Evolutionary conservation across 345 rosid species (phyloP), one percentile per base, ranked within the genome.

Genomic region (Corchorus olitorius): DNA sequence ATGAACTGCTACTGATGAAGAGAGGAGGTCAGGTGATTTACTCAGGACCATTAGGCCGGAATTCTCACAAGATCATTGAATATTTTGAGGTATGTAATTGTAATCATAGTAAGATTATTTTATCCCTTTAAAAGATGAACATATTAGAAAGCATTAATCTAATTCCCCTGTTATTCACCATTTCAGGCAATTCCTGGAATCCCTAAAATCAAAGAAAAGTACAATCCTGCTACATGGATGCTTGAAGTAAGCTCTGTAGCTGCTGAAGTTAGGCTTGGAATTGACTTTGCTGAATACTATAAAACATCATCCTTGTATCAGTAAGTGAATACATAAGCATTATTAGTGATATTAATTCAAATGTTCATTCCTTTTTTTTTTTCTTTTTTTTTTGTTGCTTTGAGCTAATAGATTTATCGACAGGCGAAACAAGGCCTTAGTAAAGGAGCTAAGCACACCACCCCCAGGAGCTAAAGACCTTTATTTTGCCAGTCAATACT

Each of bases 141-240:
- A 10, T 22, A 37, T 15, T 63, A 63, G 39, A 50, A 72, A 52
- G 46, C 46, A 5, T 53, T 55, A 2, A 73, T 67, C 66, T 27
- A 46, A 80, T 71, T 49, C 59, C 14, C 35, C 17, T 70, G 27
- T 62, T 49, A 22, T 17, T 58, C 48, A 34, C 72, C 43, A 62
- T 54, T 41, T n/a, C 82, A 89, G 95, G 83, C 81, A 1, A 86
- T 91, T 72, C 91, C 86, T 11, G 92, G 92, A 64, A 86, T 88
- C 14, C 87, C 90, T 2, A 85, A 80, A 70, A 93, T 91, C 22
- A 90, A 86, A 70, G 94, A 89, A 0, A 90, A 87, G 79, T 87
- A 89, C 79, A 93, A 91, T 77, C 98, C 94, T 0, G 98, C 98
- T 0, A 91, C 97, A 54, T 91, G 97, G 97, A 91, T 91, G 97